A percentile compares a stretch with the other conserved stretches of the same genome.
Conservation (phyloP, 139 green algal species). For the Microglena sp. region DNA sequence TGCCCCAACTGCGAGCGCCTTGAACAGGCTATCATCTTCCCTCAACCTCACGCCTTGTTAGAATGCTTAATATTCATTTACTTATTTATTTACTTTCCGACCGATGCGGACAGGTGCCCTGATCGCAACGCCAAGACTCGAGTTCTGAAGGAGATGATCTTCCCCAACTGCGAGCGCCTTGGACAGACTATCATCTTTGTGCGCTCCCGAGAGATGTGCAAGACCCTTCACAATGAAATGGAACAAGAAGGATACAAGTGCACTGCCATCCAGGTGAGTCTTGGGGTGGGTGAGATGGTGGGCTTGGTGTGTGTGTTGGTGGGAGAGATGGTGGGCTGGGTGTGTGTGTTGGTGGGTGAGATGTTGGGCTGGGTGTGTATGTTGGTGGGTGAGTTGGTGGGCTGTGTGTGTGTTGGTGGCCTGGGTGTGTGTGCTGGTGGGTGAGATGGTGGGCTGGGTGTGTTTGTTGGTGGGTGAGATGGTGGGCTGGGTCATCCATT, state of each 20-base stretch:
- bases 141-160: constrained; percentile 88
- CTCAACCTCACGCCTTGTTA: no score
- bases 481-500: no score
- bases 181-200: constrained; percentile 99
- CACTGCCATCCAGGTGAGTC: constrained; percentile 65
- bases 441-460: no score
- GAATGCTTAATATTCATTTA: no score
- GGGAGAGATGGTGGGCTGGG: no score
- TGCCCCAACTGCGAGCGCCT: constrained; percentile 90
- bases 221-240: constrained; percentile 48
- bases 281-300: no score
- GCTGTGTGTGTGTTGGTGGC: no score
- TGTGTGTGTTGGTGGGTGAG: neutral
- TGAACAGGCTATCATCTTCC: constrained; percentile 99
- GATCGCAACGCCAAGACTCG: constrained; percentile 62
- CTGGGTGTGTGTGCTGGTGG: no score
- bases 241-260: constrained; percentile 84
- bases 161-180: constrained; percentile 87
- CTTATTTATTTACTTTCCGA: no score
- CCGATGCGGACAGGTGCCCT: constrained; percentile 66
- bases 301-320: no score
- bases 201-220: constrained; percentile 14
- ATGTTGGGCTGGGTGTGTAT: neutral
- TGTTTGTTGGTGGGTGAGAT: neutral
- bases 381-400: no score